These are phyloP conservation scores for Neonectria faginata DNA, from an alignment of 2,329 filamentous ascomycete genomes.

Conservation along the genomic window DNA sequence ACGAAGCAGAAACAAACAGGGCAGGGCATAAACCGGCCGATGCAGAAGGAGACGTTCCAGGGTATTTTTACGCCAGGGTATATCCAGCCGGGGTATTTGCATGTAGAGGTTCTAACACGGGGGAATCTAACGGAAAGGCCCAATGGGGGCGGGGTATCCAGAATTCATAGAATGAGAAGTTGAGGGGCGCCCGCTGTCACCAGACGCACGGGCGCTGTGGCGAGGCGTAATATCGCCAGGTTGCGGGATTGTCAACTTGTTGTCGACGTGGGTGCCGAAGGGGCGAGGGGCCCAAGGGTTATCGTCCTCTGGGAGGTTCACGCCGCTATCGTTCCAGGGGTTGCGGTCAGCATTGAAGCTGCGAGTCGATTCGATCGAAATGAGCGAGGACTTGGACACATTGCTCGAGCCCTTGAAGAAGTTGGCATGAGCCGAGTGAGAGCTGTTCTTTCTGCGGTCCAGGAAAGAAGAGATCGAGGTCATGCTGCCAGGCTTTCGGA, in stretches of 20 bases:
- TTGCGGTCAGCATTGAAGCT: slow-evolving; percentile 93
- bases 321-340: slow-evolving; percentile 97
- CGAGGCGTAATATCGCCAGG: slow-evolving; percentile 86
- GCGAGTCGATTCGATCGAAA: slow-evolving; percentile 94
- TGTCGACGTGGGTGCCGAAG: slow-evolving; percentile 73
- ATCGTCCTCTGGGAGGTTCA: slow-evolving; percentile 93
- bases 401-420: slow-evolving; percentile 95
- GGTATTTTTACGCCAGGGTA: slow-evolving; percentile 73
- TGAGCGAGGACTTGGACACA: slow-evolving; percentile 93
- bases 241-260: slow-evolving; percentile 73
- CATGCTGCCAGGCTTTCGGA: slow-evolving; percentile 95
- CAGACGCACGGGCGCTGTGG: slow-evolving; percentile 85
- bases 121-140: slow-evolving; percentile 85
- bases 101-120: slow-evolving; percentile 61
- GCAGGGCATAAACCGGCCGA: slow-evolving; percentile 59
- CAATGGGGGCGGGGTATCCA: slow-evolving; percentile 94
- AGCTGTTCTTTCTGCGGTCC: slow-evolving; percentile 93
- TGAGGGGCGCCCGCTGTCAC: slow-evolving; percentile 90
- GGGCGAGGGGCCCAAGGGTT: slow-evolving; percentile 72
- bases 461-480: slow-evolving; percentile 96
- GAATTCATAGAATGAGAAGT: slow-evolving; percentile 96
- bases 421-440: slow-evolving; percentile 81
- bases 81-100: slow-evolving; percentile 73
- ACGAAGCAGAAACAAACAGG: slow-evolving; percentile 48
- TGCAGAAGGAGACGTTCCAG: slow-evolving; percentile 59